Conservation (phyloP, 306 rosid genomes). For the Begonia loranthoides region DNA sequence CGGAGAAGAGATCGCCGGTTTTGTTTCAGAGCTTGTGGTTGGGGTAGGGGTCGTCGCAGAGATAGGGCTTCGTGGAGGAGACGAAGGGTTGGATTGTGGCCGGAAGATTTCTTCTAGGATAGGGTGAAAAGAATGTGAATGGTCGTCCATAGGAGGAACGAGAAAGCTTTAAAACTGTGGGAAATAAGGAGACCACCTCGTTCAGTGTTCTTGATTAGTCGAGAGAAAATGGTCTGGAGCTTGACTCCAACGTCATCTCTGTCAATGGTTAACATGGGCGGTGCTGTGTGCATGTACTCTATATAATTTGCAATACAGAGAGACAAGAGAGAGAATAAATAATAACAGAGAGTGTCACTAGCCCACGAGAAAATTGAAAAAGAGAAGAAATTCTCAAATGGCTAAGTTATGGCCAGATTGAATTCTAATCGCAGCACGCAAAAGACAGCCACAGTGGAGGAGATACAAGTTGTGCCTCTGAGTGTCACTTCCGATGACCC, state of each 20-base stretch:
- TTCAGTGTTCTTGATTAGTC: conserved; percentile 50
- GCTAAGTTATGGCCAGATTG: too few species aligned
- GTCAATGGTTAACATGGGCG: conserved; percentile 84
- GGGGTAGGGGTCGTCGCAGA: conserved; percentile 11
- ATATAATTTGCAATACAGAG: too few species aligned
- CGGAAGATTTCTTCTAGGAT: conserved; percentile 15
- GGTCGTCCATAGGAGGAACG: conserved; percentile 36
- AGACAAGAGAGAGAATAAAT: too few species aligned
- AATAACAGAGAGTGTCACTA: too few species aligned
- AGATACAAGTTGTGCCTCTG: too few species aligned
- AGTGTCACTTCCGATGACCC: too few species aligned
- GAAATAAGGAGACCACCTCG: conserved; percentile 50
- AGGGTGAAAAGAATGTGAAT: conserved; percentile 12
- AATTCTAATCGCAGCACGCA: too few species aligned
- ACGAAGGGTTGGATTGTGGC: conserved; percentile 18
- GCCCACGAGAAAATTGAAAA: too few species aligned
- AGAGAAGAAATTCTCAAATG: too few species aligned
- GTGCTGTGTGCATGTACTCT: conserved; percentile 18
- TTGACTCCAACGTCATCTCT: conserved; percentile 25
- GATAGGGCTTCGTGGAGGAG: conserved; percentile 1
- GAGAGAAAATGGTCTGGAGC: conserved; percentile 12
- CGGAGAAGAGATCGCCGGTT: background rate
- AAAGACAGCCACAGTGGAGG: too few species aligned
- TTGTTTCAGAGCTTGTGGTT: too few species aligned
- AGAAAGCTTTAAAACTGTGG: conserved; percentile 6